Conservation (phyloP, 2,329 filamentous ascomycete genomes). For the Alternaria arbusti region DNA sequence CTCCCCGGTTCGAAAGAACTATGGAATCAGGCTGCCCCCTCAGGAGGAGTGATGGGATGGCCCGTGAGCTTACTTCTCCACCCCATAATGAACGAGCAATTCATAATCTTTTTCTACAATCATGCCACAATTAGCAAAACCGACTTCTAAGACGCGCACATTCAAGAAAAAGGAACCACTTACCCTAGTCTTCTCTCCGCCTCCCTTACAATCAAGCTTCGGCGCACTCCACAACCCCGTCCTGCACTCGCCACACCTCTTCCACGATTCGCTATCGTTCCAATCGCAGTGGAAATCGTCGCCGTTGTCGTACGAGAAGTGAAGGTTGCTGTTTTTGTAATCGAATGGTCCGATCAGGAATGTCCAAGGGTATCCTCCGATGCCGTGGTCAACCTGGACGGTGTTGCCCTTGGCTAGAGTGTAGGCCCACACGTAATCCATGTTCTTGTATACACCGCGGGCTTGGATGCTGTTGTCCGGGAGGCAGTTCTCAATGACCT, state of each 20-base stretch:
- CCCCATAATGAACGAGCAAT: constrained; percentile 20
- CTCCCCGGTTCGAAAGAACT: neutral
- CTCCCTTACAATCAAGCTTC: neutral
- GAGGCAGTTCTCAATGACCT: constrained; percentile 11
- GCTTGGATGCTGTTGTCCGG: neutral
- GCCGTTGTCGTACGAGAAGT: constrained; percentile 10
- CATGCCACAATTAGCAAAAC: neutral
- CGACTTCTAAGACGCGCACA: neutral
- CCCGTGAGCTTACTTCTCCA: constrained; percentile 1
- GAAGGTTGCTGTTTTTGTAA: neutral
- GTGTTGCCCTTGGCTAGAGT: neutral
- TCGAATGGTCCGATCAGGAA: constrained; percentile 15
- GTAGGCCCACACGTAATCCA: neutral
- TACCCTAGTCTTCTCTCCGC: neutral
- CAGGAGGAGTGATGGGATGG: neutral
- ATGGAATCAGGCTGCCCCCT: neutral
- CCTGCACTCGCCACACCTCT: constrained; percentile 26
- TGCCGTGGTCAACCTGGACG: constrained; percentile 1
- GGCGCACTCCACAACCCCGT: constrained; percentile 8
- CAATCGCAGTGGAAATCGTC: constrained; percentile 13
- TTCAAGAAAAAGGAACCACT: neutral
- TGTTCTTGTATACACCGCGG: neutral
- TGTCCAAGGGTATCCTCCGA: neutral
- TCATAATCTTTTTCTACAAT: constrained; percentile 13
- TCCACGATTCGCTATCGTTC: constrained; percentile 19